Evolutionary conservation across 164 flowering plant species (phyloP).

Genomic region (Protea cynaroides): DNA sequence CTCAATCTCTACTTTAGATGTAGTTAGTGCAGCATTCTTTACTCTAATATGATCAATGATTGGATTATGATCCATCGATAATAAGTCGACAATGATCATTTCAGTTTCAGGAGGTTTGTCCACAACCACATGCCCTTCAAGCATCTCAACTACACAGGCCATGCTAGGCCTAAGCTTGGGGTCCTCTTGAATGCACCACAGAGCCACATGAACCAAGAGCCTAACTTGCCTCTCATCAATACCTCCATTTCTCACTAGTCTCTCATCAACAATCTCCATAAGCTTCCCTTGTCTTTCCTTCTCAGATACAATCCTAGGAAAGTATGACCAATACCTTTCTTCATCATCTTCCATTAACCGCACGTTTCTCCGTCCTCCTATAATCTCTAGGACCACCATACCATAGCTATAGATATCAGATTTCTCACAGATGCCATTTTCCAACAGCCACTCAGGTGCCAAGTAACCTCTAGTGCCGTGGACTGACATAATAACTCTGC

Average conservation of each 20-base stretch:
- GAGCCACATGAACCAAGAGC: conserved; percentile 48
- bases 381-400: conserved; percentile 75
- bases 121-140: conserved; percentile 52
- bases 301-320: conserved; percentile 58
- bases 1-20: conserved; percentile 2
- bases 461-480: conserved; percentile 84
- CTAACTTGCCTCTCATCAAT: conserved; percentile 51
- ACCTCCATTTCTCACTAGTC: conserved; percentile 31
- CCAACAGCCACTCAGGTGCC: conserved; percentile 92
- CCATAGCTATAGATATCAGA: conserved; percentile 86
- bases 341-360: conserved; percentile 20
- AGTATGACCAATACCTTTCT: conserved; percentile 53
- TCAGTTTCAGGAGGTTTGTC: conserved; percentile 65
- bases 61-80: conserved; percentile 34
- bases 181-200: conserved; percentile 89
- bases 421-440: conserved; percentile 66
- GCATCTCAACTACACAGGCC: conserved; percentile 71
- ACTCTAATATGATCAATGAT: too few relatives aligned
- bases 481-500: conserved; percentile 53
- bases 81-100: conserved; percentile 60
- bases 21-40: background rate
- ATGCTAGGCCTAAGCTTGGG: conserved; percentile 65
- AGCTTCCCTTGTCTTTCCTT: conserved; percentile 60
- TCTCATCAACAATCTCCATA: conserved; percentile 67
- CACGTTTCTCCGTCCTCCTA: conserved; percentile 77